These are phyloP conservation scores for Parascedosporium putredinis DNA, from an alignment of 2,329 filamentous ascomycete species.

Conservation along the genomic window DNA sequence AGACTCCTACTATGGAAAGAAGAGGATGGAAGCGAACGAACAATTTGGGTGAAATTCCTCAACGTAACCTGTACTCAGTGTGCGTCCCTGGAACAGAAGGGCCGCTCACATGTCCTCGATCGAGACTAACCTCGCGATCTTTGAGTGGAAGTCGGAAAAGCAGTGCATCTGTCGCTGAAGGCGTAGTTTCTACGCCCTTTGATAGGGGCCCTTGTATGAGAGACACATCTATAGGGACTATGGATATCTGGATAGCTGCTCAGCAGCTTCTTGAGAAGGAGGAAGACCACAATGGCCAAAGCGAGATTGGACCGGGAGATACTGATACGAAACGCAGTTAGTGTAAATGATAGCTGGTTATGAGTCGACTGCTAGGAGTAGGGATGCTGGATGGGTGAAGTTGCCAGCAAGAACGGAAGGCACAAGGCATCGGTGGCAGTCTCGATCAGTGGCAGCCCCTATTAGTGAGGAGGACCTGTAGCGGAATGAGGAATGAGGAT, in stretches of 20 bases:
- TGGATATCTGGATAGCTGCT: constrained; percentile 22
- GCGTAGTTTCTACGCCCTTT: neutral
- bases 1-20: neutral
- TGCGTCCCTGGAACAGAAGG: neutral
- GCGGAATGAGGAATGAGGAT: too few relatives aligned
- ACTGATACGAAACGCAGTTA: too few relatives aligned
- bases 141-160: neutral
- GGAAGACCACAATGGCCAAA: too few relatives aligned
- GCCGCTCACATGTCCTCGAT: neutral
- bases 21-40: neutral
- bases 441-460: too few relatives aligned
- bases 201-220: neutral
- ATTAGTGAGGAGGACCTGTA: too few relatives aligned
- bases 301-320: too few relatives aligned
- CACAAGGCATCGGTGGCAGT: neutral
- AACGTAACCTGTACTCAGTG: neutral
- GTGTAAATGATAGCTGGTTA: too few relatives aligned
- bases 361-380: neutral
- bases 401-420: neutral
- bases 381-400: neutral
- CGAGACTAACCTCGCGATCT: neutral
- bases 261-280: constrained; percentile 20
- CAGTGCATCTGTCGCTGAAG: neutral
- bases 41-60: neutral
- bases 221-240: constrained; percentile 11